Evolutionary conservation across 1,284 basidiomycete genomes (phyloP), one percentile per base, ranked within the genome.

Genomic region (Tausonia pullulans): DNA sequence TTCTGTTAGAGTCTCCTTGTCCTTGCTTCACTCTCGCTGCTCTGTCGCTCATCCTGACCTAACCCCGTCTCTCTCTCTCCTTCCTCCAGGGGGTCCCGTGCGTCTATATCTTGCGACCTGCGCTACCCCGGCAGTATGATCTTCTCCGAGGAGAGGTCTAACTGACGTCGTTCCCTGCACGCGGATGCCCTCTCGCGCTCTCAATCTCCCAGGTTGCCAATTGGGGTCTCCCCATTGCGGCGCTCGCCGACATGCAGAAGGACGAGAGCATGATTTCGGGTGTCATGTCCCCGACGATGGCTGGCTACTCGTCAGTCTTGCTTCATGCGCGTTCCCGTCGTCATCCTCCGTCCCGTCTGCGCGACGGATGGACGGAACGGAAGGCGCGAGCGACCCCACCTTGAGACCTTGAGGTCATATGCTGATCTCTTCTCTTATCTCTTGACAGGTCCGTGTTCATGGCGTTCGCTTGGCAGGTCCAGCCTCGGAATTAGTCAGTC

Each of bases 261-360:
- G 90, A 95, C 83, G 90, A 95, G 77, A 90, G 95, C 71, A 82
- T 90, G 74, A 98, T 98, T 71, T 95, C 92, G 61, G 90, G 93
- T 27, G 83, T 91, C 46, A 98, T 98, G 93, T 94, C 90, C 5
- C 85, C 88, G 39, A 89, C 94, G 16, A 82, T 98, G 52, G 83
- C 85, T 13, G 82, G 80, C 65, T 97, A 97, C 78, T 97, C 94
- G 91, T 94, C 74, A 79, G 90, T 87, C 58, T 16, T 3, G 11
- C 46, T 48, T 51, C 13, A 16, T 41, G 16, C 61, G 61, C 63
- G 67, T 55, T 27, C 27, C 27, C 27, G 27, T 27, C 27, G 27
- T 27, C 27, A 27, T 27, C 27, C 27, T 27, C 27, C 27, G 27
- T 27, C 27, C 27, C 27, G 27, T 27, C 27, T 27, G 27, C 27